Conservation (phyloP, 2,329 filamentous ascomycete species). For the Didymella pinodella region DNA sequence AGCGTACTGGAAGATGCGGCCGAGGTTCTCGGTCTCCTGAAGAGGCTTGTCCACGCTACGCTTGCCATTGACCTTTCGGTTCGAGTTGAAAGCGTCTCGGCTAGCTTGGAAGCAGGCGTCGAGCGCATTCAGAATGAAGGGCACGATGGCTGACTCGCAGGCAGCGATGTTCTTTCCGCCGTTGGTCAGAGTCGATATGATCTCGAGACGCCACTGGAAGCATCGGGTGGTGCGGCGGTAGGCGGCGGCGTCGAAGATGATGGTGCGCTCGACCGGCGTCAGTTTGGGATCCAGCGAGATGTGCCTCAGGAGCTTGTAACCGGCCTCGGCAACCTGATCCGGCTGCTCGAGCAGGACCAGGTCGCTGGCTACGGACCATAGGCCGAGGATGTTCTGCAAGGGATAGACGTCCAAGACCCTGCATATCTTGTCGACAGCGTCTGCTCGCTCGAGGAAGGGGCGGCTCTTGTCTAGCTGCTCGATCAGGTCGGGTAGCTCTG, state of each 20-base stretch:
- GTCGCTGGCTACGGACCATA: constrained; percentile 51
- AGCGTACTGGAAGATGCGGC: constrained; percentile 70
- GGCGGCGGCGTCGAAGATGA: constrained; percentile 50
- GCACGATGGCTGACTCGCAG: constrained; percentile 46
- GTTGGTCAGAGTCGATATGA: constrained; percentile 48
- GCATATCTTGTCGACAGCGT: constrained; percentile 46
- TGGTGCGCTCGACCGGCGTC: constrained; percentile 46
- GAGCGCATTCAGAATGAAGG: constrained; percentile 46
- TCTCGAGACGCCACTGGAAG: constrained; percentile 47
- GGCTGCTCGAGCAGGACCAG: constrained; percentile 47
- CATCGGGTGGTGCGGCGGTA: constrained; percentile 37
- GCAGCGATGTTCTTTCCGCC: constrained; percentile 51
- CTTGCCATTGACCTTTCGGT: constrained; percentile 38
- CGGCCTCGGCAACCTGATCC: constrained; percentile 44
- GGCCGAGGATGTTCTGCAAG: constrained; percentile 46
- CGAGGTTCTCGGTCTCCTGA: constrained; percentile 53
- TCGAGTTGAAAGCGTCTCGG: constrained; percentile 34
- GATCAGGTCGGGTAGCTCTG: constrained; percentile 45
- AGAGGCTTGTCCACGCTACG: constrained; percentile 31
- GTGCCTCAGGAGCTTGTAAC: constrained; percentile 46
- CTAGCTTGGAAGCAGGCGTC: constrained; percentile 46
- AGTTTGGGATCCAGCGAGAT: constrained; percentile 47
- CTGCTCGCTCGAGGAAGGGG: constrained; percentile 40
- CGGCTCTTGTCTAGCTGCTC: constrained; percentile 39
- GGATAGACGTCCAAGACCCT: constrained; percentile 47